phyloP scores from a whole-genome alignment of 2,329 filamentous ascomycete genomes.

The Microascus cirrosus region DNA sequence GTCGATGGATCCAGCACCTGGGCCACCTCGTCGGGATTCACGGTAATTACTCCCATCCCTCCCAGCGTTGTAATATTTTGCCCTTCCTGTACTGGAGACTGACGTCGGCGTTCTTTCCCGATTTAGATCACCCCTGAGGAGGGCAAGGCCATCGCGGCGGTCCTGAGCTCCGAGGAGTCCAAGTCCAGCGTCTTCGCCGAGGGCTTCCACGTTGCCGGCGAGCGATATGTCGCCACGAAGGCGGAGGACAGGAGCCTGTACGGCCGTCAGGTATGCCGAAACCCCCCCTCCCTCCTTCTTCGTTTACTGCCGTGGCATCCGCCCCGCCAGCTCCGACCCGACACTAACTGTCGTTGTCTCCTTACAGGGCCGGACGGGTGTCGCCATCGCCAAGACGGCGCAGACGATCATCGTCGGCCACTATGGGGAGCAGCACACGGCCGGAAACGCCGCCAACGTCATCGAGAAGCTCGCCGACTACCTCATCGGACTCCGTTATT shows the following conservation, averaged over 20 bases:
- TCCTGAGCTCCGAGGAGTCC: conserved; percentile 33
- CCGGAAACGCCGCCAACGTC: conserved; percentile 64
- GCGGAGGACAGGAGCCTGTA: conserved; percentile 72
- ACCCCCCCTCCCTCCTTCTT: background rate
- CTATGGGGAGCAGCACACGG: conserved; percentile 64
- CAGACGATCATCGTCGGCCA: conserved; percentile 84
- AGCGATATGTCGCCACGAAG: conserved; percentile 68
- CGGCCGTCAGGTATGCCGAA: conserved; percentile 64
- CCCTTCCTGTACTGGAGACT: conserved; percentile 14
- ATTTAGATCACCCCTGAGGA: conserved; percentile 30
- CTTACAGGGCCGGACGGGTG: conserved; percentile 2
- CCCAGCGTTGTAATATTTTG: background rate
- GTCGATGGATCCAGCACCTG: conserved; percentile 69
- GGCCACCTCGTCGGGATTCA: conserved; percentile 61
- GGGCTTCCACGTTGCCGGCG: conserved; percentile 65
- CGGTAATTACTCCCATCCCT: conserved; percentile 32
- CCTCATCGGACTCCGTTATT: conserved; percentile 70
- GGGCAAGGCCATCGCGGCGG: conserved; percentile 45
- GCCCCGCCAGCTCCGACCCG: background rate
- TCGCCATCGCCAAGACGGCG: conserved; percentile 57
- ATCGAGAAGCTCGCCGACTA: conserved; percentile 83
- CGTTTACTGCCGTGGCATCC: background rate
- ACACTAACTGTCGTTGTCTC: background rate
- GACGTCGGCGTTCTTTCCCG: background rate
- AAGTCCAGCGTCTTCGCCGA: conserved; percentile 57